phyloP scores from a whole-genome alignment of 768 basidiomycete species.

The Lentinula aciculospora region DNA sequence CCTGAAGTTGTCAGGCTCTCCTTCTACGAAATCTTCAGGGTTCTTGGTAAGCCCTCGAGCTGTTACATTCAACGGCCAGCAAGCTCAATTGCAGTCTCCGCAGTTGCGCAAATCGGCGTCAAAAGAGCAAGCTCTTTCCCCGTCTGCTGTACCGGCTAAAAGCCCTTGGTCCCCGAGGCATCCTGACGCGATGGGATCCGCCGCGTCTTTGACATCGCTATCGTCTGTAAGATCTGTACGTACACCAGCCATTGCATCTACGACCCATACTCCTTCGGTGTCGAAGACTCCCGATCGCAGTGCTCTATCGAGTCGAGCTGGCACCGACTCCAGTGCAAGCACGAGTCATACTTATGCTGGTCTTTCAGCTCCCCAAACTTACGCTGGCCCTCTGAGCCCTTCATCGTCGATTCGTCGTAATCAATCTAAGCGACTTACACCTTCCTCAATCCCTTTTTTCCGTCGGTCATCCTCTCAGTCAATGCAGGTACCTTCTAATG shows the following conservation, averaged over 20 bases:
- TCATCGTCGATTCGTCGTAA: slow-evolving; percentile 57
- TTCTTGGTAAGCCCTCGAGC: slow-evolving; percentile 65
- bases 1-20: slow-evolving; percentile 63
- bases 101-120: slow-evolving; percentile 65
- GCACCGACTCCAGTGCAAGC: slow-evolving; percentile 72
- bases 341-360: slow-evolving; percentile 51
- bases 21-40: slow-evolving; percentile 51
- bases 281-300: slow-evolving; percentile 64
- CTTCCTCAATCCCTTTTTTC: slow-evolving; percentile 93
- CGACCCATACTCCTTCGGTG: slow-evolving; percentile 13
- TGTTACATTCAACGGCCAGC: slow-evolving; percentile 38
- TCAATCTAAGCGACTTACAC: slow-evolving; percentile 79
- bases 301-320: slow-evolving; percentile 55
- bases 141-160: slow-evolving; percentile 32
- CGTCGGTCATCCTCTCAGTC: slow-evolving; percentile 87
- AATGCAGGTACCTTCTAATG: slow-evolving; percentile 58
- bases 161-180: slow-evolving; percentile 64
- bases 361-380: slow-evolving; percentile 39
- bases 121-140: slow-evolving; percentile 52
- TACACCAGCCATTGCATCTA: slow-evolving; percentile 37
- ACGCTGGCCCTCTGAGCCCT: slow-evolving; percentile 59
- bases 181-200: slow-evolving; percentile 72
- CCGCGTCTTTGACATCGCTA: slow-evolving; percentile 68
- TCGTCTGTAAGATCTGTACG: slow-evolving; percentile 68
- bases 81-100: slow-evolving; percentile 29